Base-by-base conservation (phyloP, 352 stramenopile species). In the Globisporangium spiculum region DNA sequence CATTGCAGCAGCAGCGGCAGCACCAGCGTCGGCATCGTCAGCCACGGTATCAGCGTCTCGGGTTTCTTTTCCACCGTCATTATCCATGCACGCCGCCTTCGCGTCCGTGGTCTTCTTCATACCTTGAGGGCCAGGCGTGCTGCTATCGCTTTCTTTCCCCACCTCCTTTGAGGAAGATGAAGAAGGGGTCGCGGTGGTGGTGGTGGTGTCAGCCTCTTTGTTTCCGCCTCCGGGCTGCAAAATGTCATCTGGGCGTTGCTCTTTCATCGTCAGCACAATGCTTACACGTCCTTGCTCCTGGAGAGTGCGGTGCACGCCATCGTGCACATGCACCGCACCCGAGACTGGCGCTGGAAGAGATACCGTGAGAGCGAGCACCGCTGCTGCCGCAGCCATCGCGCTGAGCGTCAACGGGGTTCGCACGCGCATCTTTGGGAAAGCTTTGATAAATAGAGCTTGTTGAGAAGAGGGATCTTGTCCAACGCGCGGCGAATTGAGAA, bases 191-290 rank as follows among this genome's bases (percentile, higher is more conserved):
- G 22, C 24, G 4, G 27, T 20, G 55, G 18, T 27, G 27, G 30
- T 22, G 5, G 55, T 10, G 27, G 18, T 16, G 18, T 24, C n/a
- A 1, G 55, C 64, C 18, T 64, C 64, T 52, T 41, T 48, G 41
- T 52, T 64, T 34, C 64, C 41, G 14, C 8, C 41, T 8, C n/a
- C 46, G 6, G 60, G 46, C 12, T 58, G 53, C 24, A 75, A 55
- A 12, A 80, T 54, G n/a, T 69, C 66, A 20, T 60, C 50, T 0
- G 75, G 75, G 3, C 73, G 60, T 16, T 56, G 48, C 14, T 78
- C 68, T 41, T 75, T 75, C 65, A 84, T 70, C 9, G 73, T 69
- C 18, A 84, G 63, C 24, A 84, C 74, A 54, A 84, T 69, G 34
- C 67, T 81, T n/a, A 71, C 61, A 16, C 62, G 63, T 18, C 71